Evolutionary conservation across 768 basidiomycete species (phyloP), one percentile per base, ranked within the genome.

Genomic region (Tylopilus subfusipes): DNA sequence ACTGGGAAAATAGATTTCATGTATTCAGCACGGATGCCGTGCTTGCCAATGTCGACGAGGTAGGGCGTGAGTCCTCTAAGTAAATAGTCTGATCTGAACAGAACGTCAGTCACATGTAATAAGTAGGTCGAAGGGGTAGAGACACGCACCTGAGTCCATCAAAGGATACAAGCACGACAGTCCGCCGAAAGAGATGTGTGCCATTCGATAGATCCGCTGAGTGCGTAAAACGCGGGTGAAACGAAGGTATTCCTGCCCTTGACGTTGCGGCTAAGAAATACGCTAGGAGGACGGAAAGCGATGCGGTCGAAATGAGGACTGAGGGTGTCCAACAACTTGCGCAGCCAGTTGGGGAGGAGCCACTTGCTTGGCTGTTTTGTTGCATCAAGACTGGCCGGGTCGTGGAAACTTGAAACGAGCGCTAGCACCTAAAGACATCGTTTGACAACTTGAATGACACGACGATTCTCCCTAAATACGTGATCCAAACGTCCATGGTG

Each of bases 1-100:
- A 90, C 89, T 14, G 92, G 92, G 60, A 93, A 94, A 9, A 90
- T 72, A 22, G 92, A 87, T 55, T 78, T 76, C 84, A 95, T 84
- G 14, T 82, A 88, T 69, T 93, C 90, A 2, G 91, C 90, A 36
- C 85, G 76, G 9, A 94, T 65, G 6, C 93, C 90, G 66, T 83
- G 76, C 73, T 85, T 83, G 67, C 87, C 85, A 54, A 91, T 84
- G 55, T 81, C 78, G 42, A 87, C 73, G 16, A 93, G 72, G 67
- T 93, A 83, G 0, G 91, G 90, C 0, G 91, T 92, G 31, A 92
- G 68, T 1, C 86, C 88, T 55, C 88, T 77, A 65, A 89, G 85
- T 13, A 93, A 75, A 64, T 93, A 93, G 69, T 91, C 89, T 27
- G 89, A 83, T 54, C 87, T 77, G 42, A 47, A 40, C n/a, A 38